Evolutionary conservation across 192 early-diverging fungal genomes (phyloP).

Genomic region (Coemansia asiatica): DNA sequence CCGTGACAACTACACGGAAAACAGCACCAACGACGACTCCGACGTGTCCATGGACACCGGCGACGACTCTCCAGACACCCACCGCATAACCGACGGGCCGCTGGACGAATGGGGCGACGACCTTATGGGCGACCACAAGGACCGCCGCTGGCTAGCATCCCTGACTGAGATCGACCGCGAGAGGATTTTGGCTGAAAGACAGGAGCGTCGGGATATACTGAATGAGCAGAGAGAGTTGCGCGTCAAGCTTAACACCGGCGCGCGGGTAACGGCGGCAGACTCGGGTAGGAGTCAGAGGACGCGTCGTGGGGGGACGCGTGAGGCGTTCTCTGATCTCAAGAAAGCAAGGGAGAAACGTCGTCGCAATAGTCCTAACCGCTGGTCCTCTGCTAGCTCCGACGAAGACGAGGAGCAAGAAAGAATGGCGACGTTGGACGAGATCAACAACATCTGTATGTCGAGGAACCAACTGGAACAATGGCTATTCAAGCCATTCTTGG

Average conservation of each 20-base stretch:
- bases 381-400: constrained; percentile 21
- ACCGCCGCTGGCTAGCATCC: constrained; percentile 59
- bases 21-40: constrained; percentile 32
- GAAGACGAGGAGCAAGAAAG: constrained; percentile 39
- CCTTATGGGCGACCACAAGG: constrained; percentile 70
- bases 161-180: constrained; percentile 76
- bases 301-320: not conserved
- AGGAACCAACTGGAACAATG: constrained; percentile 71
- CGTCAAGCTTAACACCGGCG: constrained; percentile 37
- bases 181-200: constrained; percentile 71
- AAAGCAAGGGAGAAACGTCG: constrained; percentile 56
- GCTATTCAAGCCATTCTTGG: constrained; percentile 71
- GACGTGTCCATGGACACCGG: constrained; percentile 37
- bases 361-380: constrained; percentile 21
- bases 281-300: not conserved
- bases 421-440: constrained; percentile 61
- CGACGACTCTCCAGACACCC: constrained; percentile 21
- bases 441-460: constrained; percentile 62
- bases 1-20: constrained; percentile 33
- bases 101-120: constrained; percentile 73
- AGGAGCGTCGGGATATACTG: constrained; percentile 58
- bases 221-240: constrained; percentile 49
- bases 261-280: constrained; percentile 16
- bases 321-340: constrained; percentile 58
- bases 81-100: constrained; percentile 44